Evolutionary conservation across 805 yeast genomes (phyloP).

Genomic region (Starmerella geochares): DNA sequence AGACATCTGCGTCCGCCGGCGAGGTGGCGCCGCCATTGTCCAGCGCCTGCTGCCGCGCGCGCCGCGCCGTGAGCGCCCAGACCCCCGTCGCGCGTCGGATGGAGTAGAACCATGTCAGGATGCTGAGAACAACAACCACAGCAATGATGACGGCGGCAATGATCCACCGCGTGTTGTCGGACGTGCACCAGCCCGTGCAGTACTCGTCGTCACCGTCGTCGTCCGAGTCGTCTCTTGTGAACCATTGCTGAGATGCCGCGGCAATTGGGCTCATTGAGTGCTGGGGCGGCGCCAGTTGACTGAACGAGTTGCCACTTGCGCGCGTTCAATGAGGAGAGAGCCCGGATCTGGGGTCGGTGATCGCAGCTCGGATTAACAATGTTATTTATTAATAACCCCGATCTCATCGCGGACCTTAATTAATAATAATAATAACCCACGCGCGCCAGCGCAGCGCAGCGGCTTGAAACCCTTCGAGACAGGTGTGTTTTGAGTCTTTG

Average conservation of each 20-base stretch:
- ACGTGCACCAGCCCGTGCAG: constrained; percentile 4
- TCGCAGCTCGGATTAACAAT: not conserved
- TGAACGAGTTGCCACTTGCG: not conserved
- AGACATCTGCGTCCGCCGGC: too few relatives aligned
- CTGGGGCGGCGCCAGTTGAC: not conserved
- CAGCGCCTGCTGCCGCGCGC: not conserved
- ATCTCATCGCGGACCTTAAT: not conserved
- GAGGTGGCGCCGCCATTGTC: not conserved
- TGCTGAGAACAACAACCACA: not conserved
- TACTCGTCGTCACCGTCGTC: not conserved
- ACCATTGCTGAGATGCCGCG: not conserved
- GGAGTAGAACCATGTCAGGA: not conserved
- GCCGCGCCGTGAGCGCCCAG: constrained; percentile 3
- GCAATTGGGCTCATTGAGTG: not conserved
- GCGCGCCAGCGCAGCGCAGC: not conserved
- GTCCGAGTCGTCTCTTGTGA: not conserved
- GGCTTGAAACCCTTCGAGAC: not conserved
- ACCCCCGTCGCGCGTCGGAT: constrained; percentile 6
- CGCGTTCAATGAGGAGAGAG: not conserved
- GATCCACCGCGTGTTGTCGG: constrained; percentile 9
- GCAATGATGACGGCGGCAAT: constrained; percentile 6
- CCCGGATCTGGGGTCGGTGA: not conserved
- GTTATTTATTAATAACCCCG: not conserved
- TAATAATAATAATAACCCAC: too few relatives aligned
- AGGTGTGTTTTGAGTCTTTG: too few relatives aligned